Evolutionary conservation across 1,284 basidiomycete species (phyloP), one percentile per base, ranked within the genome.

Genomic region (Puccinia brachypodii): DNA sequence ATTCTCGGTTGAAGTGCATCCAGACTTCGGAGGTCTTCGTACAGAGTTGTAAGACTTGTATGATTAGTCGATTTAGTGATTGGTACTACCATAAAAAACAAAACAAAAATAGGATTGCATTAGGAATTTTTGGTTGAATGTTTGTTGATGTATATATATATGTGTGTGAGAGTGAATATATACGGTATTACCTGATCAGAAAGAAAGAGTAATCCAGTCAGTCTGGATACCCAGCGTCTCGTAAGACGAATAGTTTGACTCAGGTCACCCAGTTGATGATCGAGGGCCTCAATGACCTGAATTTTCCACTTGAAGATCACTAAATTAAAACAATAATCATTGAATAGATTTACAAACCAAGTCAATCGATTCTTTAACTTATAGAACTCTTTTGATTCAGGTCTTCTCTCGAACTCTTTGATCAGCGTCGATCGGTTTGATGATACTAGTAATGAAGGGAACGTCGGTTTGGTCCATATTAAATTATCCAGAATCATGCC

Each of bases 261-360:
- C 7, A 80, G 38, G 38, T 72, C 53, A 3, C 36, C 58, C 7
- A 44, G 19, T n/a, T 80, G 25, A 14, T 11, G 7, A 40, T 80
- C 53, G 2, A 80, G 68, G 6, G n/a, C 40, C 7, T 72, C 28
- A 19, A 60, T 19, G 31, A 80, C 16, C 2, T 40, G 66, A 11
- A 11, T 44, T n/a, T 72, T 80, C 50, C 66, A 80, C 22, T 47
- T 72, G 0, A 33, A 2, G 42, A 80, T 72, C 3, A 80, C 56
- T 33, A 72, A 72, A 40, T 80, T 72, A 0, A 40, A 31, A 40
- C 22, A 62, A 50, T 80, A 80, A 62, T 72, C 68, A 1, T 53
- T 58, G n/a, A 58, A 28, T 19, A 80, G 9, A 31, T 80, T 72
- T 6, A 80, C n/a, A 47, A 80, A 58, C 77, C 77, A 80, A 44